phyloP scores from a whole-genome alignment of 2,329 filamentous ascomycete genomes.

The Penicillium sp. region DNA sequence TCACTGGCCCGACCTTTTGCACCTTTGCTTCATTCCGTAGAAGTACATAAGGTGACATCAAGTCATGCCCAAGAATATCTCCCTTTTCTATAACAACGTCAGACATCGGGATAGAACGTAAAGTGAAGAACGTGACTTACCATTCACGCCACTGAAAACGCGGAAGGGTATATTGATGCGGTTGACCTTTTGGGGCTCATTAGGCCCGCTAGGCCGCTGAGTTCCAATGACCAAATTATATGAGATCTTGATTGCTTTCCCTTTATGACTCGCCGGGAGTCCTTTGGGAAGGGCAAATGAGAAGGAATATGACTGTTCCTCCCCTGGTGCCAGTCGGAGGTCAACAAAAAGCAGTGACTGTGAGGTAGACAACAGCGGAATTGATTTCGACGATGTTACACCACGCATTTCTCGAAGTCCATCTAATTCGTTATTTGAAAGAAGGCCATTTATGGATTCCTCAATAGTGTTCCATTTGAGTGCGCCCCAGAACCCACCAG shows the following conservation, averaged over 20 bases:
- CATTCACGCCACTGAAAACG: conserved; percentile 88
- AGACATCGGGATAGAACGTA: conserved; percentile 11
- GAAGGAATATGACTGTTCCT: conserved; percentile 85
- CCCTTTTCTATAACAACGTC: conserved; percentile 57
- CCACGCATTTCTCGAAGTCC: conserved; percentile 95
- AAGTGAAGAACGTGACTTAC: conserved; percentile 34
- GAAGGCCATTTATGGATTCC: conserved; percentile 79
- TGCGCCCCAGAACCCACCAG: conserved; percentile 74
- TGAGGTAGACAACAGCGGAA: conserved; percentile 89
- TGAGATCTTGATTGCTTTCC: conserved; percentile 88
- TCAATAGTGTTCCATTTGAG: conserved; percentile 87
- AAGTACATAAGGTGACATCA: conserved; percentile 91
- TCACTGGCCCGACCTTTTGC: conserved; percentile 47
- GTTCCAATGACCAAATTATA: conserved; percentile 92
- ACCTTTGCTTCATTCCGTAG: conserved; percentile 77
- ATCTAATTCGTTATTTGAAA: conserved; percentile 84
- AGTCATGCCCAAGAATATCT: conserved; percentile 85
- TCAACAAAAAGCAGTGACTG: conserved; percentile 97
- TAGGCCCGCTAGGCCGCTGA: conserved; percentile 74
- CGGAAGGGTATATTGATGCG: conserved; percentile 92
- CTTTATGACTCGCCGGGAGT: conserved; percentile 85
- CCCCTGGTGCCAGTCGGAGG: conserved; percentile 78
- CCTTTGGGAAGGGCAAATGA: conserved; percentile 81
- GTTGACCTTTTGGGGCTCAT: conserved; percentile 75
- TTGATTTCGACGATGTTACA: conserved; percentile 76